Evolutionary conservation across 129 eudicot species (phyloP).

Genomic region (Saussurea involucrata): DNA sequence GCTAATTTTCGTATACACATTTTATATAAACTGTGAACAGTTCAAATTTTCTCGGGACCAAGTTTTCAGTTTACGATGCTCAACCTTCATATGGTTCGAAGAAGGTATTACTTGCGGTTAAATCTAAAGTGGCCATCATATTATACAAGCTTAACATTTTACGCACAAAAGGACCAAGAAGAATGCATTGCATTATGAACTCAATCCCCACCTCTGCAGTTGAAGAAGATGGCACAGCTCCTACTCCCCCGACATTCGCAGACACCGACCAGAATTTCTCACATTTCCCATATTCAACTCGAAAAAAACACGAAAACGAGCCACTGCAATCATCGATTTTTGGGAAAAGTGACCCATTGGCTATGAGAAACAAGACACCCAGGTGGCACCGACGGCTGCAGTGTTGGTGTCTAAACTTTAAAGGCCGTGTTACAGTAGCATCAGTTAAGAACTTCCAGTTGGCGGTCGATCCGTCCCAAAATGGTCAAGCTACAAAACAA

Average conservation of each 20-base stretch:
- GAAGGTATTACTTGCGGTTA: conserved; percentile 26
- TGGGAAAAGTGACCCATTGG: conserved; percentile 17
- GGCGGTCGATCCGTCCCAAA: conserved; percentile 34
- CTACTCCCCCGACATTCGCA: conserved; percentile 35
- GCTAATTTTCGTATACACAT: neutral
- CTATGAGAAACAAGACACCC: conserved; percentile 64
- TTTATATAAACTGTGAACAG: conserved; percentile 24
- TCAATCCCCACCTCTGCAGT: conserved; percentile 44
- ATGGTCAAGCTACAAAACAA: conserved; percentile 36
- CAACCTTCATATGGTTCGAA: conserved; percentile 32
- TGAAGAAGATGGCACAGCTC: conserved; percentile 35
- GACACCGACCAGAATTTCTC: neutral
- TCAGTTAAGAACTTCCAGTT: conserved; percentile 84
- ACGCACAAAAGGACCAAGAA: conserved; percentile 63
- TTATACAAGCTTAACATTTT: conserved; percentile 63
- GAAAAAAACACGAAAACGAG: neutral
- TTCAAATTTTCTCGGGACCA: conserved; percentile 78
- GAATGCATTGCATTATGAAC: conserved; percentile 57
- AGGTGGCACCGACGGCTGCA: conserved; percentile 84
- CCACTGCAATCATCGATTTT: neutral
- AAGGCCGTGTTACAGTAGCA: conserved; percentile 84
- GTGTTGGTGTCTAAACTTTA: conserved; percentile 82
- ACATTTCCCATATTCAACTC: neutral
- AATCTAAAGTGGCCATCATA: conserved; percentile 51
- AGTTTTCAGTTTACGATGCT: conserved; percentile 49